Evolutionary conservation across 1,139 yeast species (phyloP).

Genomic region (Pichia sp.): DNA sequence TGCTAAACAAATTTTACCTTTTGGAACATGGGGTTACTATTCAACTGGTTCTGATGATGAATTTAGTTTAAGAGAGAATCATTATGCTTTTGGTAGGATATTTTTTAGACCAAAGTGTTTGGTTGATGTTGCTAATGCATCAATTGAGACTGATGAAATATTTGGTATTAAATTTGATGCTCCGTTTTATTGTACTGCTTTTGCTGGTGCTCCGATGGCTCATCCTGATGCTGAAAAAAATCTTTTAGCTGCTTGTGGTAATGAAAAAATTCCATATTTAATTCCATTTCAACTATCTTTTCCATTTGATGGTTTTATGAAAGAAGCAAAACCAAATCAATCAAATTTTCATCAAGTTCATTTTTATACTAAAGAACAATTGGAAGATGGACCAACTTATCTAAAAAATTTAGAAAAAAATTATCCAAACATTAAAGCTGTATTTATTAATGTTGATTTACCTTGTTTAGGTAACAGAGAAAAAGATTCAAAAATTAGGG

Average conservation of each 20-base stretch:
- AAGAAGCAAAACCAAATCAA: slow-evolving; percentile 36
- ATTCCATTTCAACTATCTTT: slow-evolving; percentile 46
- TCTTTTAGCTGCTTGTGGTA: slow-evolving; percentile 40
- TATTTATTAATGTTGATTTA: slow-evolving; percentile 53
- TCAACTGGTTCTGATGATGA: slow-evolving; percentile 36
- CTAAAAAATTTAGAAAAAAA: slow-evolving; percentile 29
- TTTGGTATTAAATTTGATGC: slow-evolving; percentile 38
- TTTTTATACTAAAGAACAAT: slow-evolving; percentile 37
- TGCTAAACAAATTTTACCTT: slow-evolving; percentile 30
- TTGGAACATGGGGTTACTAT: slow-evolving; percentile 32
- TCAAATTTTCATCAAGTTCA: slow-evolving; percentile 49
- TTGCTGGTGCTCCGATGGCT: slow-evolving; percentile 61
- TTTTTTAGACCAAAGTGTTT: slow-evolving; percentile 42
- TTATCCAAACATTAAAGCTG: slow-evolving; percentile 43
- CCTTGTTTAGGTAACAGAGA: slow-evolving; percentile 54
- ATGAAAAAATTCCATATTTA: slow-evolving; percentile 43
- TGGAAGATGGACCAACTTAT: slow-evolving; percentile 30
- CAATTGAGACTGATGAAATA: slow-evolving; percentile 34
- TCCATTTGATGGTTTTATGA: slow-evolving; percentile 43
- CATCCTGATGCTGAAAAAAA: slow-evolving; percentile 58
- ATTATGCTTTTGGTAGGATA: slow-evolving; percentile 34
- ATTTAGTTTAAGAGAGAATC: slow-evolving; percentile 33
- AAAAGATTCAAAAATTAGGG: slow-evolving; percentile 27
- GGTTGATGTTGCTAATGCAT: slow-evolving; percentile 36
- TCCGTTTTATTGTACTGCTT: slow-evolving; percentile 63